These are phyloP conservation scores for Apophysomyces variabilis DNA, from an alignment of 371 early-diverging fungal genomes.

Conservation along the genomic window DNA sequence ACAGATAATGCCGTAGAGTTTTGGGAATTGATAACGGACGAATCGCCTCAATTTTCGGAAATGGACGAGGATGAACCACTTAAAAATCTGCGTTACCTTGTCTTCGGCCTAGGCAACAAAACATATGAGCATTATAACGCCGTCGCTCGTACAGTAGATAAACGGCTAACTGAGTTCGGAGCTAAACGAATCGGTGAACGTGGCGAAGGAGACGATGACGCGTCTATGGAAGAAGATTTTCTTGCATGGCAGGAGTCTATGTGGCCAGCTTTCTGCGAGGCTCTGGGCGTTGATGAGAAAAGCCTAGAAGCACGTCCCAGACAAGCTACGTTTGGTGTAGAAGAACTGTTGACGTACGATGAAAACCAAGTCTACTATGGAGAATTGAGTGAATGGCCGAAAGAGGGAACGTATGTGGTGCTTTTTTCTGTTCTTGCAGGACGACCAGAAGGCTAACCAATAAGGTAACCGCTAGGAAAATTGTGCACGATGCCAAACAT, in stretches of 20 bases:
- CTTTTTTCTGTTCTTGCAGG: constrained; percentile 4
- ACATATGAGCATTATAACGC: constrained; percentile 97
- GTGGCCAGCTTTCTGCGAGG: constrained; percentile 79
- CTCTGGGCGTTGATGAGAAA: constrained; percentile 69
- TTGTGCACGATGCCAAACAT: constrained; percentile 79
- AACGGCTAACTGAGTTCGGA: constrained; percentile 68
- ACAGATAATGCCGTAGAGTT: constrained; percentile 92
- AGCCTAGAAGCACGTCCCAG: constrained; percentile 41
- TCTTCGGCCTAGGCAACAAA: constrained; percentile 97
- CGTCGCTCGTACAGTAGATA: constrained; percentile 72
- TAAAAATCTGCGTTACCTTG: constrained; percentile 68
- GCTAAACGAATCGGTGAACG: constrained; percentile 78
- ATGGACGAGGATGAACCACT: constrained; percentile 64
- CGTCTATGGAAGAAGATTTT: constrained; percentile 94
- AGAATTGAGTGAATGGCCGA: constrained; percentile 58
- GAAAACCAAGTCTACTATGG: constrained; percentile 61
- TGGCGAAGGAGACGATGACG: constrained; percentile 98
- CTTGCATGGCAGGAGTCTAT: constrained; percentile 89
- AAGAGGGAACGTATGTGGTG: constrained; percentile 41
- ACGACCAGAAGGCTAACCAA: not conserved
- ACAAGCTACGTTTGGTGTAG: constrained; percentile 50
- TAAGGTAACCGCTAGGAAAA: constrained; percentile 16
- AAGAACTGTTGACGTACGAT: constrained; percentile 43
- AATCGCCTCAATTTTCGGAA: constrained; percentile 68
- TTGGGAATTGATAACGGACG: constrained; percentile 76